Conservation (phyloP, 2,329 filamentous ascomycete genomes). For the Trichoderma endophyticum region DNA sequence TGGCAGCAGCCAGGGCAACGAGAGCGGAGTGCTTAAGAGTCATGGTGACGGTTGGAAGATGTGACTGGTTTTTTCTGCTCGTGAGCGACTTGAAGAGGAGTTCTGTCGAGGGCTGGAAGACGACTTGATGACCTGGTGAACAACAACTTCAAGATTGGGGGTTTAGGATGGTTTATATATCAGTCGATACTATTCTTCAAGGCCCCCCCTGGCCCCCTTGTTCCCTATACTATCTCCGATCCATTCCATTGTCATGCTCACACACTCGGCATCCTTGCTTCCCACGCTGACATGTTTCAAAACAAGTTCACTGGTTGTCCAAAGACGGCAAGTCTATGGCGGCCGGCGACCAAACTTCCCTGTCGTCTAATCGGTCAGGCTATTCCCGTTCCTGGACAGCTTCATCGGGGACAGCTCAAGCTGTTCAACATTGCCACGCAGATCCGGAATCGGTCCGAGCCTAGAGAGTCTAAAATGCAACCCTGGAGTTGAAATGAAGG, state of each 20-base stretch:
- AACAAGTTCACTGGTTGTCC: neutral
- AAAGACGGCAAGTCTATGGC: neutral
- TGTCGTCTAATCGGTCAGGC: neutral
- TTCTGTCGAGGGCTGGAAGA: neutral
- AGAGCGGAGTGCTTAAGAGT: slow-evolving; percentile 12
- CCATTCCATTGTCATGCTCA: neutral
- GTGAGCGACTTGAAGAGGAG: neutral
- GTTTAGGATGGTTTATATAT: neutral
- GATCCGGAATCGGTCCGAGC: slow-evolving; percentile 20
- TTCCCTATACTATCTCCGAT: neutral
- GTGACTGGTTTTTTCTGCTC: neutral
- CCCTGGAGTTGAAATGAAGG: neutral
- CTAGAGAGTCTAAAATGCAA: neutral
- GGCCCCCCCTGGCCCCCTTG: neutral
- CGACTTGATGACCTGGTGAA: slow-evolving; percentile 5
- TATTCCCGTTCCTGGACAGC: slow-evolving; percentile 7
- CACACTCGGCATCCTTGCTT: neutral
- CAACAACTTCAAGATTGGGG: neutral
- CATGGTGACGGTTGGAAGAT: neutral
- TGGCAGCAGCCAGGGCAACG: slow-evolving; percentile 1
- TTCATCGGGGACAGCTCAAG: neutral
- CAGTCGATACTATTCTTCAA: neutral
- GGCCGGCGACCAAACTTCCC: neutral
- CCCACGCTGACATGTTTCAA: slow-evolving; percentile 1
- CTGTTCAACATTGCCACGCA: neutral